Percentiles rank a stretch among this genome's conserved stretches.
Conservation (phyloP, 805 yeast species). For the Yarrowia porcina region DNA sequence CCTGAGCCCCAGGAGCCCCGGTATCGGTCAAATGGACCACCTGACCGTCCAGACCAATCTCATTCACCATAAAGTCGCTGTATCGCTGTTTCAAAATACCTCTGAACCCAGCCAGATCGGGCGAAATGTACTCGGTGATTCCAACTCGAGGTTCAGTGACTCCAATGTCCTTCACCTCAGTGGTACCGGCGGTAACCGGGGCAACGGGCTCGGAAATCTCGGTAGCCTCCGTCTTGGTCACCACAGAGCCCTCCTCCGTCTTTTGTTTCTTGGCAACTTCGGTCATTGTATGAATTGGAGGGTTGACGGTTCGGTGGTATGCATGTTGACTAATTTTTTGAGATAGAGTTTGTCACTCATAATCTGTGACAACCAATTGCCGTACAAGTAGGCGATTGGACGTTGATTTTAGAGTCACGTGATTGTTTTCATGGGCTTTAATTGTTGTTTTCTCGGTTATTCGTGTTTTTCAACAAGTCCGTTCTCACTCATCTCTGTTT, state of each 20-base stretch:
- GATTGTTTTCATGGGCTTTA: no score
- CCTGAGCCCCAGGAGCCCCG: conserved; percentile 55
- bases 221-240: not conserved
- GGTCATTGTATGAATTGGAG: not conserved
- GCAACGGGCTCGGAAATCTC: not conserved
- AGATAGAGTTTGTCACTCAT: conserved; percentile 10
- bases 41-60: conserved; percentile 62
- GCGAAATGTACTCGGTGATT: conserved; percentile 64
- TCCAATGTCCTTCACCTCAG: conserved; percentile 36
- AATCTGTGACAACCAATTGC: no score
- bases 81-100: conserved; percentile 86
- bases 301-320: not conserved
- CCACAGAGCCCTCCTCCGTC: conserved; percentile 11
- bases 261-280: conserved; percentile 23
- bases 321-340: conserved; percentile 11
- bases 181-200: not conserved
- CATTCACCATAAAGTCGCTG: conserved; percentile 92
- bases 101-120: conserved; percentile 56
- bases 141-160: conserved; percentile 82
- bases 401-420: not conserved
- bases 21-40: conserved; percentile 75
- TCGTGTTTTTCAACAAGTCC: no score
- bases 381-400: no score
- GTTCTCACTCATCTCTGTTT: no score
- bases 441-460: no score